Evolutionary conservation across 306 rosid species (phyloP).

Genomic region (Arachis hypogaea): DNA sequence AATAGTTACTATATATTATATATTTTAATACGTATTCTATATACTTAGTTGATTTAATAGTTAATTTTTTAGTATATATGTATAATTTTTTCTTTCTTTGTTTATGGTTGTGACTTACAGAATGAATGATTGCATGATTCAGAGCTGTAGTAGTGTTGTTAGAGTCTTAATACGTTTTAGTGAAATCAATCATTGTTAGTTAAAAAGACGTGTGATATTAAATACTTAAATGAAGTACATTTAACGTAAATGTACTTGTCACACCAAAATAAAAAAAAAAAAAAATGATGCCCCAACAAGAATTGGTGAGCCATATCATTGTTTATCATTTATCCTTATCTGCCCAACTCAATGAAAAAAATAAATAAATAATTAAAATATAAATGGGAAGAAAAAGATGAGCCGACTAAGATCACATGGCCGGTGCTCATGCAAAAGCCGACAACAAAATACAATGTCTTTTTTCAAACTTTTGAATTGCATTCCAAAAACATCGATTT

Average conservation of each 20-base stretch:
- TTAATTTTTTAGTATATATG: not conserved
- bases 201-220: not conserved
- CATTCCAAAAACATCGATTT: not conserved
- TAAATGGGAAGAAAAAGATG: not conserved
- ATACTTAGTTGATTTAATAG: too few species aligned
- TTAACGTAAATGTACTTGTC: not conserved
- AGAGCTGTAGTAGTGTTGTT: not conserved
- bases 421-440: not conserved
- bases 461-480: not conserved
- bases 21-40: too few species aligned
- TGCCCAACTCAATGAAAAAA: not conserved
- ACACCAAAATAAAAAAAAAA: not conserved
- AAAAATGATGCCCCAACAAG: not conserved
- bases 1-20: too few species aligned
- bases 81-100: not conserved
- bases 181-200: not conserved
- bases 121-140: not conserved
- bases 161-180: not conserved
- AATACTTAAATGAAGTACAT: not conserved
- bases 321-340: not conserved
- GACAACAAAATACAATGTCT: not conserved
- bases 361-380: not conserved
- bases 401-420: conserved; percentile 2
- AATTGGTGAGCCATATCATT: not conserved
- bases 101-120: not conserved